Percentiles rank a stretch among this genome's conserved stretches.
These are phyloP conservation scores for Solanum hybrid DNA, from an alignment of 305 asterid species.

Conservation along the genomic window DNA sequence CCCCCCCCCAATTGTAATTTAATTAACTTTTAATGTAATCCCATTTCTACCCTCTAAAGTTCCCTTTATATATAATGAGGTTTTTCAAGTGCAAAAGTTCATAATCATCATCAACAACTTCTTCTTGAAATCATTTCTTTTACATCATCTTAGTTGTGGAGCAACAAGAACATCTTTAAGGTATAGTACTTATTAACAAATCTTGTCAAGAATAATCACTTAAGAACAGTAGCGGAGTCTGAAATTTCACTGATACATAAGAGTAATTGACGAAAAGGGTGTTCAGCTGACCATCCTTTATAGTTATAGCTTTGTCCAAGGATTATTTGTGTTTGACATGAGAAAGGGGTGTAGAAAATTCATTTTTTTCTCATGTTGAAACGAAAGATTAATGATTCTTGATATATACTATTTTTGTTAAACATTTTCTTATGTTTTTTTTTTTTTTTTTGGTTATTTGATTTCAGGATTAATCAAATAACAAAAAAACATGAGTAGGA, in stretches of 20 bases:
- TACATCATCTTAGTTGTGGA: not conserved
- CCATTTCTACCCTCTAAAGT: constrained; percentile 11
- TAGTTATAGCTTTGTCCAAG: not conserved
- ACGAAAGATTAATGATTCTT: not conserved
- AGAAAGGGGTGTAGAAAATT: not conserved
- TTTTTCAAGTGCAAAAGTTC: constrained; percentile 8
- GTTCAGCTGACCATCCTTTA: not conserved
- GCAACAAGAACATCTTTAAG: not conserved
- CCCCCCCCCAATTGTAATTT: constrained; percentile 27
- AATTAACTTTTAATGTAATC: constrained; percentile 51
- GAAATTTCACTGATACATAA: not conserved
- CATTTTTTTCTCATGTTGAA: not conserved
- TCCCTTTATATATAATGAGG: constrained; percentile 18
- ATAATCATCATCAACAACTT: constrained; percentile 14
- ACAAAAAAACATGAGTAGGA: constrained; percentile 22
- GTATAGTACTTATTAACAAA: not conserved
- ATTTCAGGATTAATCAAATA: not conserved
- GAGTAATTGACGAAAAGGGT: not conserved
- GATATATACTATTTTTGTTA: not conserved
- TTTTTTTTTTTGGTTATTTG: not conserved
- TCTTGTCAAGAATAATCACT: not conserved
- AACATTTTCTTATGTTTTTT: not conserved
- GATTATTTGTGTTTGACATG: not conserved
- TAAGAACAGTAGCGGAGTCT: not conserved
- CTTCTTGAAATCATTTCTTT: not conserved